Evolutionary conservation across 805 yeast genomes (phyloP).

Genomic region (Geotrichum ghanense): DNA sequence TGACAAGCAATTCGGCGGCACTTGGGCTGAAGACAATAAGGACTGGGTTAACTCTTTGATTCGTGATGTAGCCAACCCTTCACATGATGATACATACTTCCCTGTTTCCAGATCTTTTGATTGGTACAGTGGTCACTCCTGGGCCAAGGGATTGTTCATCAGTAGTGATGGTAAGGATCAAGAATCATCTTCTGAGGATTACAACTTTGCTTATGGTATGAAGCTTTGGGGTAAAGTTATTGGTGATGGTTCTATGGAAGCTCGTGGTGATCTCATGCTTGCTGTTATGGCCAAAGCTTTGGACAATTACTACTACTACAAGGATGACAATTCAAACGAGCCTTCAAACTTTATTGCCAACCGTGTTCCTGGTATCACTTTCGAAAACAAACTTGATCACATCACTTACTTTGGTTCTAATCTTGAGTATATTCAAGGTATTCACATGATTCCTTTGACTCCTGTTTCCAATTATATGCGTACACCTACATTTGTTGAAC

Average conservation of each 20-base stretch:
- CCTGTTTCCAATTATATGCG: constrained; percentile 52
- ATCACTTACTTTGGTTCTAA: constrained; percentile 62
- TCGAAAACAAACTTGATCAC: constrained; percentile 65
- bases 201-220: constrained; percentile 60
- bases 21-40: constrained; percentile 38
- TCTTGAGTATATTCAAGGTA: constrained; percentile 63
- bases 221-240: constrained; percentile 58
- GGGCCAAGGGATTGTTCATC: constrained; percentile 63
- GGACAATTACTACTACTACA: constrained; percentile 42
- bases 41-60: constrained; percentile 52
- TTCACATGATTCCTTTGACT: constrained; percentile 68
- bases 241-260: constrained; percentile 43
- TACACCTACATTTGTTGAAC: constrained; percentile 34
- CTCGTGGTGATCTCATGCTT: constrained; percentile 51
- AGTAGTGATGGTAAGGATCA: constrained; percentile 63
- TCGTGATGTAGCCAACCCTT: constrained; percentile 61
- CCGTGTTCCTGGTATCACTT: constrained; percentile 65
- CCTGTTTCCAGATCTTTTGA: constrained; percentile 63
- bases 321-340: constrained; percentile 38
- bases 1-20: constrained; percentile 40
- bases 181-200: constrained; percentile 65
- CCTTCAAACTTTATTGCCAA: constrained; percentile 45
- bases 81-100: constrained; percentile 39
- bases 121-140: constrained; percentile 69
- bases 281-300: constrained; percentile 44